Conservation (phyloP, 2,329 filamentous ascomycete species). For the Neonectria hederae region DNA sequence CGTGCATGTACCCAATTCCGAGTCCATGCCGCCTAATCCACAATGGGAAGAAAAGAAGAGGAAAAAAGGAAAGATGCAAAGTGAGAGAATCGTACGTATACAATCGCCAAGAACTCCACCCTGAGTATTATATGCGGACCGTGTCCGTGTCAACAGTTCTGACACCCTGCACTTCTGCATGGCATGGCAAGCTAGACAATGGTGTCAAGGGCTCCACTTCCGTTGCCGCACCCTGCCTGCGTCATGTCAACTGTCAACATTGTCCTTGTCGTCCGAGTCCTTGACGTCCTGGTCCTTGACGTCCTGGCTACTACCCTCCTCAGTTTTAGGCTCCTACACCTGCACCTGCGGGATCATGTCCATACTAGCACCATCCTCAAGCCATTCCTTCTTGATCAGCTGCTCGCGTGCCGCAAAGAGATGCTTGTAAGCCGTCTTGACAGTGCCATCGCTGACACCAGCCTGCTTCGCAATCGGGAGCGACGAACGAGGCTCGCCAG, state of each 20-base stretch:
- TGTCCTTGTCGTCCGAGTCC: background rate
- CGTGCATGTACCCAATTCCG: constrained; percentile 5
- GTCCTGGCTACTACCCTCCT: background rate
- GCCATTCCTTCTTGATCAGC: constrained; percentile 79
- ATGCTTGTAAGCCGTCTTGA: constrained; percentile 93
- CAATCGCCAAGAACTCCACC: constrained; percentile 21
- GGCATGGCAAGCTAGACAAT: background rate
- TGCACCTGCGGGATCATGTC: constrained; percentile 70
- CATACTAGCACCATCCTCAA: constrained; percentile 76
- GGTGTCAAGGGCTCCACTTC: constrained; percentile 6
- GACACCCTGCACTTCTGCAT: background rate
- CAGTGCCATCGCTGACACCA: constrained; percentile 95
- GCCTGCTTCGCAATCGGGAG: constrained; percentile 87
- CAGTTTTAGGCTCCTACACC: constrained; percentile 35
- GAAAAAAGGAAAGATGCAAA: background rate
- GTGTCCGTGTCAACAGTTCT: background rate
- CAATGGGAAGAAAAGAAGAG: no score
- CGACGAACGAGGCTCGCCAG: constrained; percentile 80
- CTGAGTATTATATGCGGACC: constrained; percentile 15
- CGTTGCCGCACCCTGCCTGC: constrained; percentile 6
- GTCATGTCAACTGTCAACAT: constrained; percentile 1
- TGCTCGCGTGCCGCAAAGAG: constrained; percentile 79
- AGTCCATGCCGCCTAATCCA: constrained; percentile 13
- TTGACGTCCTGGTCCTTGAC: background rate
- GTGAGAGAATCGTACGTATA: constrained; percentile 6